A percentile compares a stretch with the other conserved stretches of the same genome.
These are phyloP conservation scores for Candida lessepsii DNA, from an alignment of 805 yeast genomes.

Conservation along the genomic window DNA sequence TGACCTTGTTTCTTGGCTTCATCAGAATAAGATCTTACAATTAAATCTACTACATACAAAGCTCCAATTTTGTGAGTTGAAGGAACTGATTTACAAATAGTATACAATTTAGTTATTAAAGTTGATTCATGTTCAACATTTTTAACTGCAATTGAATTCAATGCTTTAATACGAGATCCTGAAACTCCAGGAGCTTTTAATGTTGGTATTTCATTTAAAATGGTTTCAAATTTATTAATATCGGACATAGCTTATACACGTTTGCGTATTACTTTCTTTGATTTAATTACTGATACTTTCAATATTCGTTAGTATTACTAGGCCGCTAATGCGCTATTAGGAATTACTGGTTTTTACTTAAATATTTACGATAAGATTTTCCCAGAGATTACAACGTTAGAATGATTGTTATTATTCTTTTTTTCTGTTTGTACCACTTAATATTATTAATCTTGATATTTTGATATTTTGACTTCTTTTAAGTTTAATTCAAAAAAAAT, in stretches of 20 bases:
- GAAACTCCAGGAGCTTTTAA: slow-evolving; percentile 90
- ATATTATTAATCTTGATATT: too few species aligned
- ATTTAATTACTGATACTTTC: too few species aligned
- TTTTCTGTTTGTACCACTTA: too few species aligned
- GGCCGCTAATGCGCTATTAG: too few species aligned
- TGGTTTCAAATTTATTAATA: slow-evolving; percentile 47
- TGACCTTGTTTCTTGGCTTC: slow-evolving; percentile 60
- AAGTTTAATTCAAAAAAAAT: too few species aligned
- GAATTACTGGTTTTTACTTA: neutral
- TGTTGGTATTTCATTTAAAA: slow-evolving; percentile 49
- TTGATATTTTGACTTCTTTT: too few species aligned
- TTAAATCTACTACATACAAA: slow-evolving; percentile 87
- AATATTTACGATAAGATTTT: slow-evolving; percentile 4
- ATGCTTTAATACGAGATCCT: slow-evolving; percentile 87
- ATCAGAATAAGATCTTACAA: slow-evolving; percentile 81
- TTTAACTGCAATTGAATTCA: slow-evolving; percentile 74
- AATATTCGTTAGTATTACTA: neutral
- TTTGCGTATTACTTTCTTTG: too few species aligned
- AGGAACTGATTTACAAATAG: slow-evolving; percentile 71
- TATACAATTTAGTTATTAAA: slow-evolving; percentile 56
- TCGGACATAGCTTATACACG: slow-evolving; percentile 15
- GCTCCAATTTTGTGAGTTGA: slow-evolving; percentile 86
- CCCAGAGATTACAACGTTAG: slow-evolving; percentile 9
- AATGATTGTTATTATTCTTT: too few species aligned
- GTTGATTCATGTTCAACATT: slow-evolving; percentile 59